A percentile compares a stretch with the other conserved stretches of the same genome.
Conservation (phyloP, 192 early-diverging fungal genomes). For the Allomyces macrogynus region DNA sequence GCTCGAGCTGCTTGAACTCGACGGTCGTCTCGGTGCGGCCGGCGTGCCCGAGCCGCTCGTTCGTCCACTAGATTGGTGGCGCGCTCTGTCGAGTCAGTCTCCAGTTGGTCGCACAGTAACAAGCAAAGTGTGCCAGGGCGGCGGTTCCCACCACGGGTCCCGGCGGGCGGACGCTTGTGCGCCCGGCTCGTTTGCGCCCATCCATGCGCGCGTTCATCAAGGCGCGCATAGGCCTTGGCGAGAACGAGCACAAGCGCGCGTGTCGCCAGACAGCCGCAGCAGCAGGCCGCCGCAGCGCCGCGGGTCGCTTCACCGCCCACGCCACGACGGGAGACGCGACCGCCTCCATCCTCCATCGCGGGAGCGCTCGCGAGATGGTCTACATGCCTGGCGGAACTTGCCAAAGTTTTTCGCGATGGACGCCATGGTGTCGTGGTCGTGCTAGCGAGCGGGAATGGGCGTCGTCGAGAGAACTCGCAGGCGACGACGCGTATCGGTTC, state of each 20-base stretch:
- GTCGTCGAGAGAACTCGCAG: too few species aligned
- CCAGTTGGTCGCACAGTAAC: too few species aligned
- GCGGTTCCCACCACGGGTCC: too few species aligned
- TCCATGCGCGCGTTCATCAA: slow-evolving; percentile 2
- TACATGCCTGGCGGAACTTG: slow-evolving; percentile 41
- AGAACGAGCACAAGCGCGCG: background rate
- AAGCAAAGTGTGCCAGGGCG: too few species aligned
- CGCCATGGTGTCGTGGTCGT: too few species aligned
- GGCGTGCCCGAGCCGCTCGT: slow-evolving; percentile 52
- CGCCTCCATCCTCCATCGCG: background rate
- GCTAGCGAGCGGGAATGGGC: too few species aligned
- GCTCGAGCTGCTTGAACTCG: slow-evolving; percentile 59
- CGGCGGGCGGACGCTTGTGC: too few species aligned
- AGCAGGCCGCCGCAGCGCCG: background rate
- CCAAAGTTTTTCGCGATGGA: slow-evolving; percentile 26
- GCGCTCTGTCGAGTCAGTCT: too few species aligned
- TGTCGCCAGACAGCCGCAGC: slow-evolving; percentile 1
- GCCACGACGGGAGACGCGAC: background rate
- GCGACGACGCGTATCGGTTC: too few species aligned
- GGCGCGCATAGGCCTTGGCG: background rate
- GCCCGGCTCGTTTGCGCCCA: too few species aligned
- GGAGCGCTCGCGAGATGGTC: background rate
- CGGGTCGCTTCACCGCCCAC: too few species aligned
- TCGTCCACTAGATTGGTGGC: slow-evolving; percentile 31
- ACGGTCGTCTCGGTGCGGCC: slow-evolving; percentile 52